A percentile compares a stretch with the other conserved stretches of the same genome.
These are phyloP conservation scores for Chimonanthus praecox DNA, from an alignment of 164 flowering plant genomes.

Conservation along the genomic window DNA sequence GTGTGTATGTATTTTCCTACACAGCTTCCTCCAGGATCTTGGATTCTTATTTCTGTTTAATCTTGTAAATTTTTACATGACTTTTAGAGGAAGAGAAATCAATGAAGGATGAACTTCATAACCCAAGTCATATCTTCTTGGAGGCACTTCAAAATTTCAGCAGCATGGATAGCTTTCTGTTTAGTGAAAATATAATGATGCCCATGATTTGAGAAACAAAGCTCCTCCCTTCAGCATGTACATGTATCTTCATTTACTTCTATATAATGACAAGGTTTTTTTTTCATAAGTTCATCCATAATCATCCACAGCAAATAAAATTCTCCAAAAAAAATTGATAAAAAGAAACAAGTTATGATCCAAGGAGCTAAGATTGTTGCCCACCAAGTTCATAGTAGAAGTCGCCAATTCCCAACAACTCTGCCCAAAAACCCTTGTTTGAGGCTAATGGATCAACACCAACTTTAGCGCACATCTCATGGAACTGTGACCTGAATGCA, in stretches of 20 bases:
- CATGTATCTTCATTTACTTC: too few species aligned
- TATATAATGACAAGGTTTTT: too few species aligned
- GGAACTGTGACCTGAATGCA: conserved; percentile 87
- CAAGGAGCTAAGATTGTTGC: conserved; percentile 19
- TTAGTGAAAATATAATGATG: too few species aligned
- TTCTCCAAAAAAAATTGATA: too few species aligned
- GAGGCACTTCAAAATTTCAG: neutral
- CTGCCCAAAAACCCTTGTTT: conserved; percentile 98
- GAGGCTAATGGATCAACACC: conserved; percentile 98
- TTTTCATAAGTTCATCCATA: too few species aligned
- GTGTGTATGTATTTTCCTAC: neutral
- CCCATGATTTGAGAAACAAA: neutral
- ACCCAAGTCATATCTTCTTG: neutral
- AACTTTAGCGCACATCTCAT: conserved; percentile 97
- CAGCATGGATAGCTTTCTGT: neutral
- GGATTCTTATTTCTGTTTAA: neutral
- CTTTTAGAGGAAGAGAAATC: neutral
- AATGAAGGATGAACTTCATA: neutral
- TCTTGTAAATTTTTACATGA: too few species aligned
- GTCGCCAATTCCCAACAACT: conserved; percentile 95
- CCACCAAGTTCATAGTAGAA: conserved; percentile 96
- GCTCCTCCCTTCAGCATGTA: too few species aligned
- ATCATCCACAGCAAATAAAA: too few species aligned
- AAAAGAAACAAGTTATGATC: neutral
- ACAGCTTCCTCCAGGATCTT: neutral